Percentiles rank a stretch among this genome's conserved stretches.
phyloP scores from a whole-genome alignment of 179 eudicot species.

The Silene noctiflora region DNA sequence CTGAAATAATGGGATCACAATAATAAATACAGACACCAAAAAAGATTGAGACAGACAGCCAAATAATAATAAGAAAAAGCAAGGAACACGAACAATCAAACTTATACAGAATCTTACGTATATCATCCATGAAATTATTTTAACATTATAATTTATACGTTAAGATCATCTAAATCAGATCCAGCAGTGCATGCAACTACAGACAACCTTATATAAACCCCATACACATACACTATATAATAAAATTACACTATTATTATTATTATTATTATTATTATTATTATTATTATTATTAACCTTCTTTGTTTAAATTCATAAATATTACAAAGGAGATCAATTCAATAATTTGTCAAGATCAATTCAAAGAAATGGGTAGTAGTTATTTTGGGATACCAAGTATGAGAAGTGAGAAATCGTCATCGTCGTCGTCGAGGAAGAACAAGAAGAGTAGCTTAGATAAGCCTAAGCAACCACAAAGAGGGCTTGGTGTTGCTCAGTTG shows the following conservation, averaged over 20 bases:
- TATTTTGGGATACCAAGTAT: slow-evolving; percentile 50
- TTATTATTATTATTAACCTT: neutral
- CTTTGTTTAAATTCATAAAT: neutral
- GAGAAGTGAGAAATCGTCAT: slow-evolving; percentile 35
- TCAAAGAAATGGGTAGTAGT: slow-evolving; percentile 49
- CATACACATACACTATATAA: neutral
- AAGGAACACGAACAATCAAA: slow-evolving; percentile 32
- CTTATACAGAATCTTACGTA: slow-evolving; percentile 35
- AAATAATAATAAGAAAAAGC: slow-evolving; percentile 21
- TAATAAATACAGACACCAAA: slow-evolving; percentile 9
- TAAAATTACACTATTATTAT: too few relatives aligned
- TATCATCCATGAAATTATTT: slow-evolving; percentile 5
- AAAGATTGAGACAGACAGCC: slow-evolving; percentile 11
- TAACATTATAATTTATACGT: neutral
- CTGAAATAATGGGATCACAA: slow-evolving; percentile 28
- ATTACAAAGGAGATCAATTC: neutral
- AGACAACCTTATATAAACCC: slow-evolving; percentile 23
- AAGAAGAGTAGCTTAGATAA: slow-evolving; percentile 40
- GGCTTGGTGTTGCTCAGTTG: slow-evolving; percentile 87
- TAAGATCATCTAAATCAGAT: slow-evolving; percentile 28
- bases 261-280: too few relatives aligned
- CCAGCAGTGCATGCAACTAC: slow-evolving; percentile 22
- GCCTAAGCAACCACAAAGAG: slow-evolving; percentile 88
- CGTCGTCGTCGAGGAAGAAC: slow-evolving; percentile 39
- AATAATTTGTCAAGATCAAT: neutral